A percentile compares a stretch with the other conserved stretches of the same genome.
Conservation (phyloP, 2,329 filamentous ascomycete species). For the Epichloe coenophiala region DNA sequence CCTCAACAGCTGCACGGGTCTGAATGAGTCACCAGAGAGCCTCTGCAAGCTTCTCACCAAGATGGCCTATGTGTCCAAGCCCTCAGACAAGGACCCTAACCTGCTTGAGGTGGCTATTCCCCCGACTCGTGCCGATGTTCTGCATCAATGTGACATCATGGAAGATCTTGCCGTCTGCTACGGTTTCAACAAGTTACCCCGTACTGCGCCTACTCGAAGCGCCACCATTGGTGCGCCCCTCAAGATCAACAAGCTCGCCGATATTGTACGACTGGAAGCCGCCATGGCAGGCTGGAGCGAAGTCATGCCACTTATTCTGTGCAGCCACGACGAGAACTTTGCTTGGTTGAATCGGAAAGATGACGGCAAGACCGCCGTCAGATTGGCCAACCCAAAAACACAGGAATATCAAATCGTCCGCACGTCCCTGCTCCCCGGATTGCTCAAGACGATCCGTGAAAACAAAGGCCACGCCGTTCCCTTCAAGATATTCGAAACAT, state of each 20-base stretch:
- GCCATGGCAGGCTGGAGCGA: slow-evolving; percentile 95
- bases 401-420: slow-evolving; percentile 81
- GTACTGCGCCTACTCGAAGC: slow-evolving; percentile 72
- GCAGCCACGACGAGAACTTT: slow-evolving; percentile 97
- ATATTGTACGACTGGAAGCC: slow-evolving; percentile 78
- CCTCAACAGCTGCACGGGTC: slow-evolving; percentile 83
- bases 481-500: slow-evolving; percentile 84
- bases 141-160: slow-evolving; percentile 97
- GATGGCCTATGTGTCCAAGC: slow-evolving; percentile 77
- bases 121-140: slow-evolving; percentile 85
- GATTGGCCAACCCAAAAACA: slow-evolving; percentile 85
- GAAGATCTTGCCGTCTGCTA: slow-evolving; percentile 95
- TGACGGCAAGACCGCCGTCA: slow-evolving; percentile 69
- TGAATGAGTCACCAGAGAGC: slow-evolving; percentile 57
- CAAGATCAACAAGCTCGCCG: slow-evolving; percentile 83
- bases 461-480: slow-evolving; percentile 83
- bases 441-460: slow-evolving; percentile 86
- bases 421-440: slow-evolving; percentile 69
- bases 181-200: slow-evolving; percentile 91
- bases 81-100: slow-evolving; percentile 54
- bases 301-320: slow-evolving; percentile 90
- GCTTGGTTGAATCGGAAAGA: slow-evolving; percentile 90
- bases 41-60: slow-evolving; percentile 72
- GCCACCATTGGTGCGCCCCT: slow-evolving; percentile 83
- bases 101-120: slow-evolving; percentile 74